These are phyloP conservation scores for Coemansia sp. DNA, from an alignment of 192 early-diverging fungal species.

Conservation along the genomic window DNA sequence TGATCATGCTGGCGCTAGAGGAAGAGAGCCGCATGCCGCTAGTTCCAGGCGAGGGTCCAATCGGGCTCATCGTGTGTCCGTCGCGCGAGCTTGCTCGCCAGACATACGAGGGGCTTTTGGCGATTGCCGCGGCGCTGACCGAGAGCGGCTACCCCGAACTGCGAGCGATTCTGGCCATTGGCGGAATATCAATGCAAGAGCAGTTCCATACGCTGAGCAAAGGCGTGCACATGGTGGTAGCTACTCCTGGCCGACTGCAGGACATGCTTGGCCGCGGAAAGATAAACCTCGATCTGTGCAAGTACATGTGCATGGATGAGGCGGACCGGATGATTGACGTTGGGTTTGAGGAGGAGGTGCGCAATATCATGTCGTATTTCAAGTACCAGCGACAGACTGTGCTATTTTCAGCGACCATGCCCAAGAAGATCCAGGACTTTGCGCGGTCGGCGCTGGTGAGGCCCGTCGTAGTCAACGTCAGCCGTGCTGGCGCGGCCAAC, in stretches of 20 bases:
- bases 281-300: conserved; percentile 88
- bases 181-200: conserved; percentile 92
- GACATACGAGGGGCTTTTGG: conserved; percentile 84
- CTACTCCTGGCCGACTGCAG: conserved; percentile 93
- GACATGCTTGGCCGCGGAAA: conserved; percentile 90
- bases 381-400: conserved; percentile 95
- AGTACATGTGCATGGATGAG: conserved; percentile 94
- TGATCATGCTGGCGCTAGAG: conserved; percentile 92
- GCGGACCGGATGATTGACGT: conserved; percentile 99
- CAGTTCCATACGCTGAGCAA: conserved; percentile 71
- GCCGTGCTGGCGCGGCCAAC: conserved; percentile 94
- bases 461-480: conserved; percentile 96
- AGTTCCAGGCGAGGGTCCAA: conserved; percentile 84
- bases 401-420: conserved; percentile 97
- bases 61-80: conserved; percentile 94
- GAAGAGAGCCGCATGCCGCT: conserved; percentile 87
- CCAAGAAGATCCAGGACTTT: conserved; percentile 98
- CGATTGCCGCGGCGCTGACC: conserved; percentile 63
- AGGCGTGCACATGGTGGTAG: conserved; percentile 94
- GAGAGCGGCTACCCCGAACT: conserved; percentile 73
- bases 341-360: conserved; percentile 97
- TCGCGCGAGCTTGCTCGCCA: conserved; percentile 96
- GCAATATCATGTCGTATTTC: conserved; percentile 95
- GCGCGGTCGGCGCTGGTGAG: conserved; percentile 85
- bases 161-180: conserved; percentile 86